Evolutionary conservation across 495 filamentous ascomycete species (phyloP).

Genomic region (Cercophora newfieldiana): DNA sequence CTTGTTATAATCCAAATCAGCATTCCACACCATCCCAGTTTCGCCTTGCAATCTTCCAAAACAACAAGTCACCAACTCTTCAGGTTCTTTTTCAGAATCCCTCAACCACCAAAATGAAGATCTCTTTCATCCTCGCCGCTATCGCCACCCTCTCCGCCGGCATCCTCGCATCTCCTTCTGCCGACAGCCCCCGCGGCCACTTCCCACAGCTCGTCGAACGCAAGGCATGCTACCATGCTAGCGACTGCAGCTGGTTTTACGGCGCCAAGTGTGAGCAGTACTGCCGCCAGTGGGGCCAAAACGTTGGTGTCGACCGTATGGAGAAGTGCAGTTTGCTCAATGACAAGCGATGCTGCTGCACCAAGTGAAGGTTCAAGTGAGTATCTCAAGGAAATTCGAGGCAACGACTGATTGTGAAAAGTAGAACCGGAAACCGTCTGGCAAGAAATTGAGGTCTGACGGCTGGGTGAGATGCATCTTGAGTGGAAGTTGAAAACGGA

Average conservation of each 20-base stretch:
- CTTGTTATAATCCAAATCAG: neutral
- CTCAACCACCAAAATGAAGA: slow-evolving; percentile 11
- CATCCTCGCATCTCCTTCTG: too few species aligned
- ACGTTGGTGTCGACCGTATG: slow-evolving; percentile 18
- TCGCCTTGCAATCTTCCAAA: neutral
- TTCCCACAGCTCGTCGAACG: slow-evolving; percentile 18
- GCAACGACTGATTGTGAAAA: too few species aligned
- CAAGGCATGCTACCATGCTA: slow-evolving; percentile 21
- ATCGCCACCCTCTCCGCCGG: slow-evolving; percentile 1
- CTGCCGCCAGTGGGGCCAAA: slow-evolving; percentile 18
- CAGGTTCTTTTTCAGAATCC: too few species aligned
- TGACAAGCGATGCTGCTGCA: slow-evolving; percentile 21
- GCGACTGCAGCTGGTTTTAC: slow-evolving; percentile 21
- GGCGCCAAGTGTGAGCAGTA: slow-evolving; percentile 19
- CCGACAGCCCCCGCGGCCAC: neutral
- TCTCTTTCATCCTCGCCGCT: slow-evolving; percentile 12
- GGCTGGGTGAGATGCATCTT: too few species aligned
- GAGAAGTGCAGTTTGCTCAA: slow-evolving; percentile 19
- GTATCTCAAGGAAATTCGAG: too few species aligned
- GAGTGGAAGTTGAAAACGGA: too few species aligned
- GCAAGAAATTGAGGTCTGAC: too few species aligned
- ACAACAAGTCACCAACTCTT: too few species aligned
- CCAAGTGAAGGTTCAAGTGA: neutral
- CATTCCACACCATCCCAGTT: neutral
- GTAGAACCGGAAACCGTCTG: too few species aligned